Evolutionary conservation across 441 rosid genomes (phyloP), one percentile per base, ranked within the genome.

Genomic region (Pelargonium citronellum): DNA sequence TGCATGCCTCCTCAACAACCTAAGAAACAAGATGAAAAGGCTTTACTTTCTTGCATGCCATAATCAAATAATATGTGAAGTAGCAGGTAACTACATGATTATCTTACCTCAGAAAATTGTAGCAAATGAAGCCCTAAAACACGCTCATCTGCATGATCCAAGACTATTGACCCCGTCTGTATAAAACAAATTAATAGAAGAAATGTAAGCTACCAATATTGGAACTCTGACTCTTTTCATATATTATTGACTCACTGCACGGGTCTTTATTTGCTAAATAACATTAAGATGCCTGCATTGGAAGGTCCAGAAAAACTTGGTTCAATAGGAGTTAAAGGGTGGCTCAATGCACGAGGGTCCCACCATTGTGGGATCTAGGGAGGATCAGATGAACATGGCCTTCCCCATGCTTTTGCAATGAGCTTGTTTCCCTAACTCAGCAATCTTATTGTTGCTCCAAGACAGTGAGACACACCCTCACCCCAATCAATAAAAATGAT

Each of bases 1-100:
- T 67, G 75, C 89, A 87, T 58, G 95, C 95, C 69, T 88, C 95
- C 75, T 92, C 92, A 9, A 92, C 92, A 69, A 82, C 83, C 97
- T 89, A 70, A 69, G 64, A 47, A 19, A 55, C 43, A 34, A 55
- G 11, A 30, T 16, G 51, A 8, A 15, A 66, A 61, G 39, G 16
- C 55, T 17, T 9, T 64, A 65, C 16, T 22, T 4, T 61, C 15
- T 44, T 43, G 46, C 20, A 63, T 10, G 58, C 67, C 27, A 69
- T n/a, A 15, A 5, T 53, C 43, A 67, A 71, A 22, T 64, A 37
- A 11, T 64, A 60, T 66, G 47, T 17, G 37, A 61, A 17, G 17
- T n/a, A 9, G 43, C 10, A 19, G 17, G 55, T 62, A 53, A 0
- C 9, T 37, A 41, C 53, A 7, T 27, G 30, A 8, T 41, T 19